Base-by-base conservation (phyloP, 352 stramenopile species). In the Globisporangium orthogonon region DNA sequence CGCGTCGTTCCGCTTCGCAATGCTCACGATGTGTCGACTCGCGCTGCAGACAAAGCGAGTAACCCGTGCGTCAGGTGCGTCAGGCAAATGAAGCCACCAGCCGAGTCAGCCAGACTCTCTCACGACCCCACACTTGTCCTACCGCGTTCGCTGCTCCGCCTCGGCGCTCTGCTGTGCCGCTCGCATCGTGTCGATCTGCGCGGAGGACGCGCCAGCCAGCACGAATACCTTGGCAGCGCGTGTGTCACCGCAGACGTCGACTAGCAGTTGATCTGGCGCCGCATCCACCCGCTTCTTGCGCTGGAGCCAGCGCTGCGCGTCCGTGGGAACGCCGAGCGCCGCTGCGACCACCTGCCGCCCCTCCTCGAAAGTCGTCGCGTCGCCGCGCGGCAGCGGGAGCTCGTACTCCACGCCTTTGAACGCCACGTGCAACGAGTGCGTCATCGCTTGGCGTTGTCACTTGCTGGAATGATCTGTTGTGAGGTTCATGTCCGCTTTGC, bases 251-350 rank as follows among this genome's bases (percentile, higher is more conserved):
- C 73, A 83, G 11, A 69, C 63, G 17, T 72, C 60, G 1, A 33
- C 47, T 10, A 77, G 49, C 6, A 56, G 45, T 29, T 56, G 4
- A 18, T 49, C 28, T 13, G 53, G 71, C 55, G 30, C 13, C 48
- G 61, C 67, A 50, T 86, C 66, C 14, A 90, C 46, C 35, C 76
- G 71, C 11, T 69, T 73, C 47, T 74, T 78, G 47, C 74, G 67
- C 58, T 84, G 67, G 61, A 90, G 86, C 33, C 85, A 63, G 40
- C 80, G 70, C 63, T 88, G 80, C 4, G 67, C 66, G 4, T 88
- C 80, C 13, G 11, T 43, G 3, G 67, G 45, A 0, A 87, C 64
- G 29, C 35, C 29, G 29, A 78, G 52, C 29, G 65, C 44, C 7
- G 40, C 23, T 44, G 67, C 62, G 11, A 90, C 58, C 23, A 73